phyloP scores from a whole-genome alignment of 2,329 filamentous ascomycete genomes.

The Sporothrix variecibatus region DNA sequence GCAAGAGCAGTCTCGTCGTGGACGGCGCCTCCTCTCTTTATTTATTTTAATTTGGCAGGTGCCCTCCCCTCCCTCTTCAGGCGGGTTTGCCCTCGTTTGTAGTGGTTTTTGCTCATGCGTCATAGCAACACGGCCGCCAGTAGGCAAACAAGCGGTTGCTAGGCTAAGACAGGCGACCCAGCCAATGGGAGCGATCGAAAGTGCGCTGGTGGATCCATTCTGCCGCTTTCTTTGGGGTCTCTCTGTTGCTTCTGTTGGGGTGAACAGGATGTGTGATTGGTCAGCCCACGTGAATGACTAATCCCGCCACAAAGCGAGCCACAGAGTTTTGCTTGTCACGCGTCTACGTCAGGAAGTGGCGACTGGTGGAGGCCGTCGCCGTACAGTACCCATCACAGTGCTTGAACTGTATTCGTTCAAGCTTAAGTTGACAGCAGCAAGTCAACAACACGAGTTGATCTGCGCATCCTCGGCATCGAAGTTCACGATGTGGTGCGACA shows the following conservation, averaged over 20 bases:
- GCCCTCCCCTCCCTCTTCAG: not conserved
- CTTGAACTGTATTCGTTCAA: not conserved
- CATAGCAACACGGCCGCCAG: constrained; percentile 22
- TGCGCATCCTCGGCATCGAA: not conserved
- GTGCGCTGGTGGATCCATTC: not conserved
- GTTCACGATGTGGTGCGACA: constrained; percentile 3
- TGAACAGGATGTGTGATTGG: not conserved
- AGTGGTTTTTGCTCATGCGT: constrained; percentile 15
- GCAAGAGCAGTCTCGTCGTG: not conserved
- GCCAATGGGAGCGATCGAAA: not conserved
- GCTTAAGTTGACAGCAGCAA: not conserved
- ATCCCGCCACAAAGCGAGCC: not conserved
- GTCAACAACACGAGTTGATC: not conserved
- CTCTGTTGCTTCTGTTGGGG: not conserved
- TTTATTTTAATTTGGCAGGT: constrained; percentile 24
- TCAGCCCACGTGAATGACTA: not conserved
- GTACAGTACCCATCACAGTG: constrained; percentile 12
- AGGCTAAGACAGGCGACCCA: not conserved
- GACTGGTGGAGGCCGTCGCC: not conserved
- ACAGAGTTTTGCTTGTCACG: constrained; percentile 5
- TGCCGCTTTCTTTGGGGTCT: not conserved
- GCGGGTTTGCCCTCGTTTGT: constrained; percentile 8
- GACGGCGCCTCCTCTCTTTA: constrained; percentile 4
- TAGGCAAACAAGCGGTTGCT: constrained; percentile 18
- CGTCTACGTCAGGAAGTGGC: not conserved